A percentile compares a stretch with the other conserved stretches of the same genome.
Evolutionary conservation across 306 rosid genomes (phyloP).

Genomic region (Cicer bijugum): DNA sequence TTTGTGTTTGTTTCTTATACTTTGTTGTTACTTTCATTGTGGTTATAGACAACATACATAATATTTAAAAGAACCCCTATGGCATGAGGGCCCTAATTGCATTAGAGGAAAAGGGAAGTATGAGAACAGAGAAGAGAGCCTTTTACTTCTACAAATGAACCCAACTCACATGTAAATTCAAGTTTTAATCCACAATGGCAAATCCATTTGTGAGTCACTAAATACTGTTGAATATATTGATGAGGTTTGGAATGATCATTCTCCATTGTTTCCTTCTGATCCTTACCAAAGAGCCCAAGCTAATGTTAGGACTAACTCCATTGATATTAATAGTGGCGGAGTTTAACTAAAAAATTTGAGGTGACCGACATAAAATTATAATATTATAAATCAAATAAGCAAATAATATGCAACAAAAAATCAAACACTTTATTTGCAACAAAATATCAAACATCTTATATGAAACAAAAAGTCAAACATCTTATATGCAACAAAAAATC

Average conservation of each 20-base stretch:
- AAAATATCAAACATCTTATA: no score
- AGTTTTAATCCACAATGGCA: constrained; percentile 49
- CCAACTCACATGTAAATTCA: constrained; percentile 51
- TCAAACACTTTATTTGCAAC: no score
- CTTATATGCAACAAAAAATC: no score
- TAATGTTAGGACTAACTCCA: constrained; percentile 44
- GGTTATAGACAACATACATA: no score
- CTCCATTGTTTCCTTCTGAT: constrained; percentile 44
- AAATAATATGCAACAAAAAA: no score
- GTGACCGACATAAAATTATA: no score
- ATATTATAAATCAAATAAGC: no score
- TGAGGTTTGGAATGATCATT: constrained; percentile 44
- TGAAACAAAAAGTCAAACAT: no score
- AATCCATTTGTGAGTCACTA: constrained; percentile 52
- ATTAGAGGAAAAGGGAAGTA: constrained; percentile 46
- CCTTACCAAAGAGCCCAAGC: constrained; percentile 43
- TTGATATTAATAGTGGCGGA: not conserved
- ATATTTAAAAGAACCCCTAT: not conserved
- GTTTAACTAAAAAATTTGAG: no score
- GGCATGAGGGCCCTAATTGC: constrained; percentile 44
- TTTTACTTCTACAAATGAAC: constrained; percentile 42
- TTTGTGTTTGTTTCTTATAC: no score
- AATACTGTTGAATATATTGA: constrained; percentile 45
- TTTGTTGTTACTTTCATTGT: no score
- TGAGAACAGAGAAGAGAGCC: constrained; percentile 45